Evolutionary conservation across 2,329 filamentous ascomycete species (phyloP).

Genomic region (Ceratocystis harringtonii): DNA sequence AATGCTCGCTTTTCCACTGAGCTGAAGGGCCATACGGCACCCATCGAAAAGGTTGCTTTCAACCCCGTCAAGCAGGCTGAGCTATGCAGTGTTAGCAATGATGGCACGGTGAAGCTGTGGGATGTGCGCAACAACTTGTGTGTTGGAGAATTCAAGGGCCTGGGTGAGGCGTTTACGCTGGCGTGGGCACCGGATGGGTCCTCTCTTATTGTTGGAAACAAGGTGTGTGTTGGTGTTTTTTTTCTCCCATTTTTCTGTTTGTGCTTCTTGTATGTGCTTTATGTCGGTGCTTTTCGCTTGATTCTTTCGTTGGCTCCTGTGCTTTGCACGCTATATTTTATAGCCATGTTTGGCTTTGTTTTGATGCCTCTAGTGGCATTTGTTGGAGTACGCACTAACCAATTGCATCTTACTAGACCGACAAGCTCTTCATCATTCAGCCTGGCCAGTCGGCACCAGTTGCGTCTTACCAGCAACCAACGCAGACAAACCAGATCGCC

Average conservation of each 20-base stretch:
- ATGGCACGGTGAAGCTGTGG: conserved; percentile 66
- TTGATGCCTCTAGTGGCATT: not conserved
- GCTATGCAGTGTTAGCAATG: conserved; percentile 57
- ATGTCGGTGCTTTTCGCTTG: not conserved
- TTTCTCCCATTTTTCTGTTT: not conserved
- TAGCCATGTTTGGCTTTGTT: not conserved
- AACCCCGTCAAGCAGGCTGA: conserved; percentile 64
- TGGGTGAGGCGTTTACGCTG: conserved; percentile 54
- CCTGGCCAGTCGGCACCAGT: conserved; percentile 42
- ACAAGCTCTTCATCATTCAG: conserved; percentile 47
- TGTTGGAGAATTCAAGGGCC: conserved; percentile 51
- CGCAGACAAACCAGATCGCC: conserved; percentile 55
- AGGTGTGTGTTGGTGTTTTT: conserved; percentile 32
- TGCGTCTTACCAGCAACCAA: conserved; percentile 42
- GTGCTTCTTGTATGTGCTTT: not conserved
- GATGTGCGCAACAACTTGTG: conserved; percentile 60
- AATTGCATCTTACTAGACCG: conserved; percentile 31
- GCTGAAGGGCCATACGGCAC: conserved; percentile 49
- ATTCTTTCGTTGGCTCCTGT: no score
- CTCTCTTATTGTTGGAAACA: conserved; percentile 56
- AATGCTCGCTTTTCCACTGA: conserved; percentile 62
- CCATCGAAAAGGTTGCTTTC: conserved; percentile 63
- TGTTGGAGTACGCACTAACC: not conserved
- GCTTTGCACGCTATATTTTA: no score
- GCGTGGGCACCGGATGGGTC: conserved; percentile 60